These are phyloP conservation scores for Verticillium klebahnii DNA, from an alignment of 2,329 filamentous ascomycete genomes.

Conservation along the genomic window DNA sequence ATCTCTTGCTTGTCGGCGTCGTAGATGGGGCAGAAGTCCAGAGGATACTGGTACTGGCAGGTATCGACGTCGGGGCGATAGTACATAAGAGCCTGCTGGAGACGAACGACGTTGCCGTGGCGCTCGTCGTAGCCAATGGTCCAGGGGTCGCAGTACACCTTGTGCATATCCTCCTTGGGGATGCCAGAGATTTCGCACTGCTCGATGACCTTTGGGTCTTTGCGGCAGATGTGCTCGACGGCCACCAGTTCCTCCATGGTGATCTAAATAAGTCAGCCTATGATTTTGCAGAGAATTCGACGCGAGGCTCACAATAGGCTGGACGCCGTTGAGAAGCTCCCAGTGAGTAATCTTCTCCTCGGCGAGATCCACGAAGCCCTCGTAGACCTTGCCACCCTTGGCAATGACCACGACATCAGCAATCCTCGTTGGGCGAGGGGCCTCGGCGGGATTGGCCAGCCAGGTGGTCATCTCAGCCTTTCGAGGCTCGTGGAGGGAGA, in stretches of 20 bases:
- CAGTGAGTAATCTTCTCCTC: conserved; percentile 65
- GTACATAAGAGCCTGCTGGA: conserved; percentile 95
- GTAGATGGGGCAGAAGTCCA: conserved; percentile 93
- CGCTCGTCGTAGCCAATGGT: conserved; percentile 93
- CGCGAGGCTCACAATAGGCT: conserved; percentile 62
- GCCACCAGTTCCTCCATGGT: conserved; percentile 85
- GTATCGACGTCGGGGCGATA: conserved; percentile 82
- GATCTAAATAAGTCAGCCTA: conserved; percentile 46
- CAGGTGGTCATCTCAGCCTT: conserved; percentile 81
- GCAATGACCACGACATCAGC: conserved; percentile 83
- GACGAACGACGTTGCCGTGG: conserved; percentile 70
- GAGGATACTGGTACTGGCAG: conserved; percentile 84
- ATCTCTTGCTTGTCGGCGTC: conserved; percentile 75
- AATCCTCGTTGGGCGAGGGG: conserved; percentile 61
- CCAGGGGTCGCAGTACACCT: conserved; percentile 95
- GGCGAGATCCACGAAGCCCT: conserved; percentile 73
- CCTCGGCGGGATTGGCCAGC: conserved; percentile 60
- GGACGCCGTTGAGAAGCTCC: conserved; percentile 70
- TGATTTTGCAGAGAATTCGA: neutral
- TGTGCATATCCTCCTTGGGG: conserved; percentile 79
- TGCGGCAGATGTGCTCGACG: conserved; percentile 71
- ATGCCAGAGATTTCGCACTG: conserved; percentile 83
- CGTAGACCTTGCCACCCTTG: conserved; percentile 72
- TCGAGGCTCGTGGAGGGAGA: conserved; percentile 78
- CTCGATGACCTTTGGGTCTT: conserved; percentile 82